Conservation (phyloP, 345 rosid genomes). For the Tarenaya hassleriana region DNA sequence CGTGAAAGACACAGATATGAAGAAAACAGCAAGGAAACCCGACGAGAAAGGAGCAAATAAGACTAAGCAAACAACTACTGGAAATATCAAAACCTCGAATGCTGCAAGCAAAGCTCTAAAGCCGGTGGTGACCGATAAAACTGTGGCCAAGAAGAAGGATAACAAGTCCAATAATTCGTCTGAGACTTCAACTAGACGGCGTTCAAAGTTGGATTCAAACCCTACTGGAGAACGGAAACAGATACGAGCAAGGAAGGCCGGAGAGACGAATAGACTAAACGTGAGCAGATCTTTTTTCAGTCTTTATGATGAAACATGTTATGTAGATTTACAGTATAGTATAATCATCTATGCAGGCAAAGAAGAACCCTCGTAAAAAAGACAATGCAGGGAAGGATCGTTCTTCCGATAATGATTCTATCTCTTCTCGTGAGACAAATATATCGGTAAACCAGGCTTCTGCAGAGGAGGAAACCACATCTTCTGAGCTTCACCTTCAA, state of each 20-base stretch:
- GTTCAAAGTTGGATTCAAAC: constrained; percentile 25
- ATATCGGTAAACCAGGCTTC: constrained; percentile 24
- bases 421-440: constrained; percentile 9
- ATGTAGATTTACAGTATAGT: constrained; percentile 7
- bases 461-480: constrained; percentile 29
- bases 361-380: constrained; percentile 33
- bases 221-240: constrained; percentile 29
- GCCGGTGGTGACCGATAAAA: constrained; percentile 26
- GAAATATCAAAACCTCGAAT: constrained; percentile 32
- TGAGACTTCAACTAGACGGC: constrained; percentile 7
- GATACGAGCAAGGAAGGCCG: constrained; percentile 25
- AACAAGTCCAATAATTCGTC: too few species aligned
- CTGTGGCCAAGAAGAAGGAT: constrained; percentile 29
- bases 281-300: constrained; percentile 23
- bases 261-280: constrained; percentile 18
- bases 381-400: constrained; percentile 29
- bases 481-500: constrained; percentile 33
- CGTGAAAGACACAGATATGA: constrained; percentile 30
- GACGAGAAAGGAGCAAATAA: constrained; percentile 34
- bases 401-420: constrained; percentile 18
- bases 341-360: constrained; percentile 35
- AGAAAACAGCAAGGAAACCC: constrained; percentile 18
- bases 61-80: constrained; percentile 26
- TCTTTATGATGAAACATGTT: not conserved
- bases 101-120: constrained; percentile 26